Percentiles rank a stretch among this genome's conserved stretches.
phyloP scores from a whole-genome alignment of 108 stramenopile species.

The Cylindrotheca fusiformis region DNA sequence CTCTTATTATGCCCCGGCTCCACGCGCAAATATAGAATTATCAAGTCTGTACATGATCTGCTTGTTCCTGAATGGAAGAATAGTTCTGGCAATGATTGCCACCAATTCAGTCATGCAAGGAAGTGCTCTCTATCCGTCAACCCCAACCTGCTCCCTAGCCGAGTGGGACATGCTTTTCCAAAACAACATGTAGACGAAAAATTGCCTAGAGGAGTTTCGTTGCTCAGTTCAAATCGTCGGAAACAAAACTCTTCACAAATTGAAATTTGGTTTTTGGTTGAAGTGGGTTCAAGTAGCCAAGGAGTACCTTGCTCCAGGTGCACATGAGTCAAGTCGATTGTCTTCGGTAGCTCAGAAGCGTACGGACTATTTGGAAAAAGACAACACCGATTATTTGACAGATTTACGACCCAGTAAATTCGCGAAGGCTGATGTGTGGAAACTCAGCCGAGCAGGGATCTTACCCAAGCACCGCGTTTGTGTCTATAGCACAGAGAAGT shows the following conservation, averaged over 20 bases:
- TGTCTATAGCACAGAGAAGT: constrained; percentile 2
- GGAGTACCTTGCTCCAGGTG: constrained; percentile 16
- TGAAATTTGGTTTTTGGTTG: constrained; percentile 25
- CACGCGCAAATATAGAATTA: too few species aligned
- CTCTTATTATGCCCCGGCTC: too few species aligned
- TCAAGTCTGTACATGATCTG: background rate
- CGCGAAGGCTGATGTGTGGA: constrained; percentile 17
- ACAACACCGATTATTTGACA: constrained; percentile 26
- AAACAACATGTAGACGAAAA: constrained; percentile 17
- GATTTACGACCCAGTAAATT: constrained; percentile 28
- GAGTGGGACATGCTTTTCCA: constrained; percentile 19
- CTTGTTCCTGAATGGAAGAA: constrained; percentile 7
- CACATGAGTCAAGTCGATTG: constrained; percentile 28
- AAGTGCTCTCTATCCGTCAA: constrained; percentile 14
- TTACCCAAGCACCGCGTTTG: constrained; percentile 36
- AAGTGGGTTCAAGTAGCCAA: constrained; percentile 22
- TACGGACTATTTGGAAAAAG: constrained; percentile 18
- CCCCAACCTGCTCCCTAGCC: constrained; percentile 3
- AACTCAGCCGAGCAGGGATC: constrained; percentile 21
- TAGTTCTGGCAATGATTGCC: constrained; percentile 24
- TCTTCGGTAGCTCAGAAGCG: constrained; percentile 12
- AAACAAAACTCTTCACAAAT: constrained; percentile 36
- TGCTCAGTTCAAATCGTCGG: constrained; percentile 28
- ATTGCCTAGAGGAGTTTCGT: constrained; percentile 9
- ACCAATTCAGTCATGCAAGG: constrained; percentile 15